These are phyloP conservation scores for Ustilago bromivora DNA, from an alignment of 1,284 basidiomycete genomes.

Conservation along the genomic window DNA sequence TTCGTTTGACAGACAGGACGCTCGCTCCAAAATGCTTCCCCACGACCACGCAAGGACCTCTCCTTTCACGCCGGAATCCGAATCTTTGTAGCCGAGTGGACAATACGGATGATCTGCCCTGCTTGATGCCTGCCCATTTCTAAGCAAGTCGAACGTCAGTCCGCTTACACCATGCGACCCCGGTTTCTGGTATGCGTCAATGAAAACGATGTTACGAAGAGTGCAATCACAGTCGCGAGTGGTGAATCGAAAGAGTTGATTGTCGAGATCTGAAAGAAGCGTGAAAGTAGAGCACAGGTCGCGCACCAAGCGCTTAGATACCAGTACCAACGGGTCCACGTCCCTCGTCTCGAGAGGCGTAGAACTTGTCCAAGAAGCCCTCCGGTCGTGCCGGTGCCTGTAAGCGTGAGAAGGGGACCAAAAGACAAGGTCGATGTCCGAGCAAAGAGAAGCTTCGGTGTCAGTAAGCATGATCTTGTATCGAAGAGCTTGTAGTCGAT, in stretches of 20 bases:
- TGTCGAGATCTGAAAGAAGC: slow-evolving; percentile 18
- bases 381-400: slow-evolving; percentile 70
- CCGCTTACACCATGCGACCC: neutral
- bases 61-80: neutral
- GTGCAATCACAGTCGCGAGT: slow-evolving; percentile 5
- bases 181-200: neutral
- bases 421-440: neutral
- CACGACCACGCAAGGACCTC: slow-evolving; percentile 6
- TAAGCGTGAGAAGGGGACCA: neutral
- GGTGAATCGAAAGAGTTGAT: slow-evolving; percentile 17
- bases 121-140: neutral
- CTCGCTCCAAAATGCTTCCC: neutral
- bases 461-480: slow-evolving; percentile 12
- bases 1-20: neutral
- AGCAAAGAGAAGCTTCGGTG: slow-evolving; percentile 5
- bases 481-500: neutral
- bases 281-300: slow-evolving; percentile 1
- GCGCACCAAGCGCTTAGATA: slow-evolving; percentile 24
- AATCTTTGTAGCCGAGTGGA: neutral
- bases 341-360: slow-evolving; percentile 72
- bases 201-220: neutral
- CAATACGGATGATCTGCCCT: neutral
- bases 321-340: slow-evolving; percentile 56
- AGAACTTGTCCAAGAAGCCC: slow-evolving; percentile 86
- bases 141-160: neutral